Evolutionary conservation across 164 flowering plant genomes (phyloP).

Genomic region (Piper betle): DNA sequence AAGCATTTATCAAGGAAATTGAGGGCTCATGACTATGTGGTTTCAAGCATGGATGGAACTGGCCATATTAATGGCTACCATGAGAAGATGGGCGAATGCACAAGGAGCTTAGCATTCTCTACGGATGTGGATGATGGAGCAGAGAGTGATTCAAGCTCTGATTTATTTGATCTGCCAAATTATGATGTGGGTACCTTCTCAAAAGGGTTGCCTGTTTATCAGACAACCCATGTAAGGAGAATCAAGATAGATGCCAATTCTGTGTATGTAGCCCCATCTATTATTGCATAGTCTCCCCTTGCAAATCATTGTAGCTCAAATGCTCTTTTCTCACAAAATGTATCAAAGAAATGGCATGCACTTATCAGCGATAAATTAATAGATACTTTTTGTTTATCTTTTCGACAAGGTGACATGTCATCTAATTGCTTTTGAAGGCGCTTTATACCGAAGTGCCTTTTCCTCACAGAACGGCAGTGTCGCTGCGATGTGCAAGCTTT

Average conservation of each 20-base stretch:
- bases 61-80: conserved; percentile 10
- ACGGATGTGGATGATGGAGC: conserved; percentile 34
- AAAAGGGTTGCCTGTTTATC: conserved; percentile 72
- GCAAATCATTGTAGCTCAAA: too few species aligned
- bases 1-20: conserved; percentile 10
- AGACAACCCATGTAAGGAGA: conserved; percentile 55
- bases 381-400: too few species aligned
- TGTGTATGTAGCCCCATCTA: conserved; percentile 1
- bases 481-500: too few species aligned
- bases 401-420: too few species aligned
- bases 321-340: too few species aligned
- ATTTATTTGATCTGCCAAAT: conserved; percentile 77
- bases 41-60: conserved; percentile 10
- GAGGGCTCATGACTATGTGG: conserved; percentile 1
- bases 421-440: too few species aligned
- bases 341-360: too few species aligned
- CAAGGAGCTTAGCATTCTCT: conserved; percentile 13
- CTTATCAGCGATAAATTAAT: too few species aligned
- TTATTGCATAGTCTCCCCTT: too few species aligned
- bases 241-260: conserved; percentile 30
- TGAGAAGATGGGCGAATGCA: conserved; percentile 6
- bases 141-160: conserved; percentile 93
- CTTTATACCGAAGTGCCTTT: too few species aligned
- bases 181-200: conserved; percentile 50
- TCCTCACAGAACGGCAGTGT: too few species aligned